Base-by-base conservation (phyloP, 2,329 filamentous ascomycete species). In the Periconia digitata region DNA sequence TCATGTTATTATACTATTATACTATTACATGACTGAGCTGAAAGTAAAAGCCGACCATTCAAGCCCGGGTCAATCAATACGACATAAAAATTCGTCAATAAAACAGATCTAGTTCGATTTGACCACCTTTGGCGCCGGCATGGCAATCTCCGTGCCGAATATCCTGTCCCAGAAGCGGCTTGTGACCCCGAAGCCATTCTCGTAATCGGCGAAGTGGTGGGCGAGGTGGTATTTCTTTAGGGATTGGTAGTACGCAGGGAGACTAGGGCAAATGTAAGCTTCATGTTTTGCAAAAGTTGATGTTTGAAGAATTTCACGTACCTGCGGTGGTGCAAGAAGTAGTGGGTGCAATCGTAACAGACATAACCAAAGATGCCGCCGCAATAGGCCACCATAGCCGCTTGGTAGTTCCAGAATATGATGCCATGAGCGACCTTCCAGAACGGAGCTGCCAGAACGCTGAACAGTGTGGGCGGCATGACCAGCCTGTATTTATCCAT, bases 401-500 rank as follows among this genome's bases (percentile, higher is more conserved):
- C 82, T 71, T 89, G 81, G 92, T 92, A 97, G 72, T 92, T 83
- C 75, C 85, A 92, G 70, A 76, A 87, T 71, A 99, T 90, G 46
- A 97, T 67, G 2, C 79, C 60, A 60, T 96, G 92, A 0, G 94
- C 90, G 43, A 99, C 78, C 71, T 90, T 89, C 87, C 90, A 99
- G 77, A 97, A 97, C 0, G 94, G 94, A 0, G 82, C 80, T 6
- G 92, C 92, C 17, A 99, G 85, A 12, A 83, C 80, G 20, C 92
- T 54, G 68, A 99, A 97, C 3, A 99, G 79, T 0, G 90, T 83
- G 0, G 94, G 94, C 1, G 94, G 94, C 94, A 99, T 97, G 56
- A 99, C 94, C 8, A 99, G 85, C 51, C 94, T 86, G 64, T 96
- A 92, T 67, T 87, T 92, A 76, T 99, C 94, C 94, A 99, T 97